phyloP scores from a whole-genome alignment of 148 eudicot species.

The Dianthus caryophyllus region DNA sequence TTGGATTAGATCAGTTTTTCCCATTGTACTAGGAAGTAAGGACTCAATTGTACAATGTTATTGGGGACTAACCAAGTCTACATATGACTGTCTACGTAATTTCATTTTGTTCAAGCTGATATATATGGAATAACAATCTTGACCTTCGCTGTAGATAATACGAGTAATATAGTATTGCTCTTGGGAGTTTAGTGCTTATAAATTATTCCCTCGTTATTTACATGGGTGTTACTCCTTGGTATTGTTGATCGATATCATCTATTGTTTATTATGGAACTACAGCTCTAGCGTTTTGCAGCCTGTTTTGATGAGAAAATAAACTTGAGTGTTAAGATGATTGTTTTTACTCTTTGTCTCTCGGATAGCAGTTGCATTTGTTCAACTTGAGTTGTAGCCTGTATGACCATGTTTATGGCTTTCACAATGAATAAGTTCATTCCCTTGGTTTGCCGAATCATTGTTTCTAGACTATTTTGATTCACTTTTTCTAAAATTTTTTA shows the following conservation, averaged over 20 bases:
- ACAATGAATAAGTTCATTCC: background rate
- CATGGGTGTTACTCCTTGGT: too few relatives aligned
- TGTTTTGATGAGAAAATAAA: background rate
- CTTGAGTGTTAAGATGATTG: background rate
- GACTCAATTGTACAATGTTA: background rate
- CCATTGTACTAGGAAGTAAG: too few relatives aligned
- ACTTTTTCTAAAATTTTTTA: background rate
- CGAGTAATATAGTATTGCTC: too few relatives aligned
- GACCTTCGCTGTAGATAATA: background rate
- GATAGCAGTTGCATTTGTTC: background rate
- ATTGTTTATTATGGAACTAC: background rate
- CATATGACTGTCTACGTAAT: background rate
- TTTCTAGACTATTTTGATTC: background rate
- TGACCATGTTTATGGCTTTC: slow-evolving; percentile 7
- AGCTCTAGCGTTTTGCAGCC: background rate
- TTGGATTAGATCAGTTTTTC: too few relatives aligned
- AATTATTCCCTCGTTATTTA: too few relatives aligned
- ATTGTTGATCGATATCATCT: too few relatives aligned
- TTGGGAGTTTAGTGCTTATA: too few relatives aligned
- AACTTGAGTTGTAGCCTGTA: background rate
- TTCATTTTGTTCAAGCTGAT: background rate
- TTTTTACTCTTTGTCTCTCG: background rate
- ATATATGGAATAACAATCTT: background rate
- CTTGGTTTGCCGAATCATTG: slow-evolving; percentile 13
- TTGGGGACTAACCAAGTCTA: slow-evolving; percentile 1